Percentiles rank a stretch among this genome's conserved stretches.
These are phyloP conservation scores for Piromyces finnis DNA, from an alignment of 192 early-diverging fungal species.

Conservation along the genomic window DNA sequence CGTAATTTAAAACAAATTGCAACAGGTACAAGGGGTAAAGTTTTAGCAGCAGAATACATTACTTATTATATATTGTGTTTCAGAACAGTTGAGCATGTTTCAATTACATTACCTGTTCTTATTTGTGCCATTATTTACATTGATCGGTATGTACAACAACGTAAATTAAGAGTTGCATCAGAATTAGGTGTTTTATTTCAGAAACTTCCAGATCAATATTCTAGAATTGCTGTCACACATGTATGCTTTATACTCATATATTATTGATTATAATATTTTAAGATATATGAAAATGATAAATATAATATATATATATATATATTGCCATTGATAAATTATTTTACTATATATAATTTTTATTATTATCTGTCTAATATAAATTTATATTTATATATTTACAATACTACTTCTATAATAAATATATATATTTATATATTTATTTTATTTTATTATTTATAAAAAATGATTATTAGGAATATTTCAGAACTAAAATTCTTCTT, in stretches of 20 bases:
- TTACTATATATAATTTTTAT: too few species aligned
- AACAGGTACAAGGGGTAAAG: background rate
- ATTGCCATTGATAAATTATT: too few species aligned
- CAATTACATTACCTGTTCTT: background rate
- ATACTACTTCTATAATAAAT: too few species aligned
- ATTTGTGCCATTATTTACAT: background rate
- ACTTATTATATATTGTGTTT: background rate
- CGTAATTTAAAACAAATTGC: background rate
- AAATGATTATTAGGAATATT: too few species aligned
- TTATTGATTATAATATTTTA: too few species aligned
- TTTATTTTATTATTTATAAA: too few species aligned
- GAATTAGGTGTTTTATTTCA: background rate
- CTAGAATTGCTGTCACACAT: background rate
- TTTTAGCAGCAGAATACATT: background rate
- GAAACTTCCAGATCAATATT: background rate
- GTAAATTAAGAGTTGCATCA: background rate
- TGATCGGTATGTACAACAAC: background rate
- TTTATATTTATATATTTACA: too few species aligned
- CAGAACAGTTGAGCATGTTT: background rate
- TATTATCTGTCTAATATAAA: too few species aligned
- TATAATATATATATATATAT: too few species aligned
- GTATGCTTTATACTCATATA: too few species aligned
- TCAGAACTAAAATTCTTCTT: background rate
- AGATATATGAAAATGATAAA: too few species aligned
- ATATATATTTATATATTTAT: too few species aligned